Evolutionary conservation across 768 basidiomycete species (phyloP).

Genomic region (Filobasidium wieringae): DNA sequence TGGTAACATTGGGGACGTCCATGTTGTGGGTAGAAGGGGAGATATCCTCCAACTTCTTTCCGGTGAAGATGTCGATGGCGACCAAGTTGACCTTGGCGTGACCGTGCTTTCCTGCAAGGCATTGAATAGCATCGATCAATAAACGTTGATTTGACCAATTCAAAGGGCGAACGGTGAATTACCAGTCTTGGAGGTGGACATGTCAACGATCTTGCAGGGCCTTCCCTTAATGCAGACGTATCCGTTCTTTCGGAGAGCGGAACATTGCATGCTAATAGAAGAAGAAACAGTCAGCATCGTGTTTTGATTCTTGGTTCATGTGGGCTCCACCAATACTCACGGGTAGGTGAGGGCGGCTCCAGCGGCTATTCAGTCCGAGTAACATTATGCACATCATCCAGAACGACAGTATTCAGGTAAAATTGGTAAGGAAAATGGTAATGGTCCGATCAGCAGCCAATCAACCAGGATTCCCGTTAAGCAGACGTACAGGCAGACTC

Average conservation of each 20-base stretch:
- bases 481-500: slow-evolving; percentile 52
- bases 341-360: slow-evolving; percentile 39
- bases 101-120: slow-evolving; percentile 99
- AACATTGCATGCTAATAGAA: slow-evolving; percentile 51
- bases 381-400: neutral
- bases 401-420: neutral
- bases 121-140: slow-evolving; percentile 40
- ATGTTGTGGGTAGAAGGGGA: slow-evolving; percentile 77
- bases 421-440: neutral
- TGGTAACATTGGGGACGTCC: slow-evolving; percentile 89
- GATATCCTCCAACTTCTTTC: slow-evolving; percentile 76
- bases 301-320: slow-evolving; percentile 16
- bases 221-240: slow-evolving; percentile 91
- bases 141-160: neutral
- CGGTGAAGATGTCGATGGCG: slow-evolving; percentile 97
- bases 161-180: no score
- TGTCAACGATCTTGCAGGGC: slow-evolving; percentile 70
- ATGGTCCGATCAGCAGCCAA: no score
- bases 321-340: neutral
- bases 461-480: neutral
- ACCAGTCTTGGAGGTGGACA: slow-evolving; percentile 98
- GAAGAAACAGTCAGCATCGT: slow-evolving; percentile 26
- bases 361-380: slow-evolving; percentile 16
- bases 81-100: slow-evolving; percentile 99
- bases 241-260: slow-evolving; percentile 62